phyloP scores from a whole-genome alignment of 2,329 filamentous ascomycete genomes.

The Penicillium sp. region DNA sequence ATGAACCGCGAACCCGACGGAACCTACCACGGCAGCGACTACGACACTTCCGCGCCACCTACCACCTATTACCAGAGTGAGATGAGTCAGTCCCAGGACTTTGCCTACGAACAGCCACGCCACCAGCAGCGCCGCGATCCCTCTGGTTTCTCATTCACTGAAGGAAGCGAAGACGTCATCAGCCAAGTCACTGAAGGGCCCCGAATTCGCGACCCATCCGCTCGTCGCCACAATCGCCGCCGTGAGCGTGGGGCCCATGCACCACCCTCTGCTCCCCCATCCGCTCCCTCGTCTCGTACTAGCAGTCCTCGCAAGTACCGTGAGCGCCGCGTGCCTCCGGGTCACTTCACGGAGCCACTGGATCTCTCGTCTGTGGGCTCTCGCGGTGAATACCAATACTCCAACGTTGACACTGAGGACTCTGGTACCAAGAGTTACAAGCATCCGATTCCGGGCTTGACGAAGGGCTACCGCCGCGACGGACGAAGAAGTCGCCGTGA shows the following conservation, averaged over 20 bases:
- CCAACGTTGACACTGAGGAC: constrained; percentile 41
- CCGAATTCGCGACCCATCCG: constrained; percentile 28
- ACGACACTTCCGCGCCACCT: constrained; percentile 60
- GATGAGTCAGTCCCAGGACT: constrained; percentile 49
- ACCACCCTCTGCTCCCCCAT: constrained; percentile 14
- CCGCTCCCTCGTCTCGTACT: constrained; percentile 31
- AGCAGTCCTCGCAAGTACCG: constrained; percentile 37
- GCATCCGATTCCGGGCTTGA: constrained; percentile 55
- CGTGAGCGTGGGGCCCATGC: constrained; percentile 28
- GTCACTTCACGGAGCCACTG: constrained; percentile 44
- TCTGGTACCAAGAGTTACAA: constrained; percentile 55
- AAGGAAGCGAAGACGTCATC: constrained; percentile 46
- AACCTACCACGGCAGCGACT: constrained; percentile 74
- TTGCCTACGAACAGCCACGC: constrained; percentile 33
- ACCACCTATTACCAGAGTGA: constrained; percentile 48
- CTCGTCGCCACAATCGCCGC: constrained; percentile 32
- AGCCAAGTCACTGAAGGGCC: constrained; percentile 40
- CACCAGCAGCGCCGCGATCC: constrained; percentile 25
- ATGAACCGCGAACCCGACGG: constrained; percentile 79
- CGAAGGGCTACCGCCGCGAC: constrained; percentile 44
- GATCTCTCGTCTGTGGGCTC: constrained; percentile 42
- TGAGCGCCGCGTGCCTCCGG: constrained; percentile 33
- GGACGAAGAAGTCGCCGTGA: constrained; percentile 47
- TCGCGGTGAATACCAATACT: constrained; percentile 42
- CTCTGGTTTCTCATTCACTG: constrained; percentile 49